Conservation (phyloP, 148 eudicot species). For the Tetragonia tetragonoides region DNA sequence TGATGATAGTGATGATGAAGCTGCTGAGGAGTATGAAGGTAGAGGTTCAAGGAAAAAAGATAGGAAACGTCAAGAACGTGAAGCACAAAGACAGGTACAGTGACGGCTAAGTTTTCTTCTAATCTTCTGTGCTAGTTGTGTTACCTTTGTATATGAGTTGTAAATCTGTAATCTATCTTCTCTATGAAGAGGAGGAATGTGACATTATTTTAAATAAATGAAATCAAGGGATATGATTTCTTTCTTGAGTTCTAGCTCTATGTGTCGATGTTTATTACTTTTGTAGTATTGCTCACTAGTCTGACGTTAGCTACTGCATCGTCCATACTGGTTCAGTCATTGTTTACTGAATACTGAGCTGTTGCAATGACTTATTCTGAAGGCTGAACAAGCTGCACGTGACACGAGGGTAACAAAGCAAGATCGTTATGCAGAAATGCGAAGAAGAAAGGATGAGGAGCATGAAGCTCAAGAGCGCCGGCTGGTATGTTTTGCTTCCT, state of each 20-base stretch:
- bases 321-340: background rate
- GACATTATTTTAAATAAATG: background rate
- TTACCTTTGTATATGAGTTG: background rate
- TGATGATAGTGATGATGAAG: constrained; percentile 86
- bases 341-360: constrained; percentile 4
- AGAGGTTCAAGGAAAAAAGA: constrained; percentile 75
- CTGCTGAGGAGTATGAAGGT: constrained; percentile 46
- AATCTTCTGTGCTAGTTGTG: background rate
- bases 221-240: background rate
- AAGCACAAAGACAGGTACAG: constrained; percentile 82
- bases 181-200: background rate
- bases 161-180: background rate
- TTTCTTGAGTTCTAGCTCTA: background rate
- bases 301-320: background rate
- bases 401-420: constrained; percentile 74
- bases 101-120: background rate
- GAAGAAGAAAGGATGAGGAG: constrained; percentile 92
- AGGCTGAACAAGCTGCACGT: constrained; percentile 93
- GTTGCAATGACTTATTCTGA: constrained; percentile 24
- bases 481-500: constrained; percentile 48
- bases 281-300: background rate
- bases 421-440: constrained; percentile 80
- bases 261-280: background rate
- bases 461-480: constrained; percentile 78
- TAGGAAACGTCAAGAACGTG: constrained; percentile 86